Evolutionary conservation across 2,329 filamentous ascomycete species (phyloP).

Genomic region (Calonectria ilicicola): DNA sequence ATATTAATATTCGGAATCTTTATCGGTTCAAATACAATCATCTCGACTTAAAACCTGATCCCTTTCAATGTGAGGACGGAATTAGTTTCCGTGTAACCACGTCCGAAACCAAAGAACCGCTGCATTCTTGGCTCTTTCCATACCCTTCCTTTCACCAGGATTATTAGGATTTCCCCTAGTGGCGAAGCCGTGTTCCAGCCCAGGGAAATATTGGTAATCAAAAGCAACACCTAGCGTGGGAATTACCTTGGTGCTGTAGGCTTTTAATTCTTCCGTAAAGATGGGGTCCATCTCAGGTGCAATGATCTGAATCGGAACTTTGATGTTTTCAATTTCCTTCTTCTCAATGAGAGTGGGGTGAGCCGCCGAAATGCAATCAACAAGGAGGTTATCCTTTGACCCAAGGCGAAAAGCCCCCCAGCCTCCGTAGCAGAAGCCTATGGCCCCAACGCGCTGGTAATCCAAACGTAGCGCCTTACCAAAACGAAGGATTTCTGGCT

Average conservation of each 20-base stretch:
- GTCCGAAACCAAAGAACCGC: neutral
- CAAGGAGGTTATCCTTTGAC: neutral
- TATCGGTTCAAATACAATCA: too few relatives aligned
- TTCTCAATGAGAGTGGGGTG: conserved; percentile 1
- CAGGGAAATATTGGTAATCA: conserved; percentile 27
- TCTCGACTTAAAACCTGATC: too few relatives aligned
- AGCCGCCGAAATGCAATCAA: conserved; percentile 10
- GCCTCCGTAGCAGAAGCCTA: conserved; percentile 12
- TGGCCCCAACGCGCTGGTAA: neutral
- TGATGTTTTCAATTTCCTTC: neutral
- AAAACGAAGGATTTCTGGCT: neutral
- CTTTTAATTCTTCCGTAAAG: conserved; percentile 5
- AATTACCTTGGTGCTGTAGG: neutral
- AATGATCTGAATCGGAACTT: conserved; percentile 11
- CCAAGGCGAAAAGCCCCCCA: conserved; percentile 11
- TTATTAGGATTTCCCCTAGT: conserved; percentile 10
- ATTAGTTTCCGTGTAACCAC: neutral
- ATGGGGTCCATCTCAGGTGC: conserved; percentile 2
- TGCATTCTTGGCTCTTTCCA: conserved; percentile 23
- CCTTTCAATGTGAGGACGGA: too few relatives aligned
- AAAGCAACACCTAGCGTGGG: conserved; percentile 15
- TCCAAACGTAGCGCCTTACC: neutral
- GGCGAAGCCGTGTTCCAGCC: conserved; percentile 14
- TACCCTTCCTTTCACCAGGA: conserved; percentile 1
- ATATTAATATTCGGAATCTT: too few relatives aligned